Evolutionary conservation across 116 monocot species (phyloP).

Genomic region (Thalassia testudinum): DNA sequence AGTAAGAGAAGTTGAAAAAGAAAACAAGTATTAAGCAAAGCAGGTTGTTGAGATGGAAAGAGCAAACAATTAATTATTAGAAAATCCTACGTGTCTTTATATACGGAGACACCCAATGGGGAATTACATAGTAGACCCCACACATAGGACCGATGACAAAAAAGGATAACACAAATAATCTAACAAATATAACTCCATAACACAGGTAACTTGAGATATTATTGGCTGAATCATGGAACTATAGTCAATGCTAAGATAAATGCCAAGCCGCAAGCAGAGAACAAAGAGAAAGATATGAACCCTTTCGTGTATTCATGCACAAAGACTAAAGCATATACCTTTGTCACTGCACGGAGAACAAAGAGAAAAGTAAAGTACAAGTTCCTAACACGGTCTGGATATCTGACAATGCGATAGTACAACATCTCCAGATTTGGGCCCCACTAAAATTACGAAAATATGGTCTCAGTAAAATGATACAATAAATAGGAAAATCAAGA

Average conservation of each 20-base stretch:
- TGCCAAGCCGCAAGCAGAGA: no score
- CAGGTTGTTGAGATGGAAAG: background rate
- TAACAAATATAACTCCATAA: no score
- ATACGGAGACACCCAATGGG: no score
- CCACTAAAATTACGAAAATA: constrained; percentile 79
- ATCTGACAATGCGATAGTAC: constrained; percentile 62
- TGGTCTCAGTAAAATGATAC: background rate
- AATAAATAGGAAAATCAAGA: background rate
- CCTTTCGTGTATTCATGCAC: no score
- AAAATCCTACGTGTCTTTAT: background rate
- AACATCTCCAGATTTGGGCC: constrained; percentile 68
- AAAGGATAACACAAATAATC: no score
- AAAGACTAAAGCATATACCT: constrained; percentile 22
- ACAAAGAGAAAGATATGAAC: no score
- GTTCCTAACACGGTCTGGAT: constrained; percentile 69
- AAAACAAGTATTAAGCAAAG: background rate
- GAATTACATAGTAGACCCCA: no score
- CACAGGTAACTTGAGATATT: no score
- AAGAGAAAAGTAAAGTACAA: constrained; percentile 88
- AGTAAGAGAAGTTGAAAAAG: background rate
- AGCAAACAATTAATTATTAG: no score
- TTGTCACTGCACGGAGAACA: constrained; percentile 93
- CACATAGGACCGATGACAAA: background rate
- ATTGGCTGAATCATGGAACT: no score
- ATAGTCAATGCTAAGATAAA: no score